Base-by-base conservation (phyloP, 192 early-diverging fungal species). In the Backusella macrospora region DNA sequence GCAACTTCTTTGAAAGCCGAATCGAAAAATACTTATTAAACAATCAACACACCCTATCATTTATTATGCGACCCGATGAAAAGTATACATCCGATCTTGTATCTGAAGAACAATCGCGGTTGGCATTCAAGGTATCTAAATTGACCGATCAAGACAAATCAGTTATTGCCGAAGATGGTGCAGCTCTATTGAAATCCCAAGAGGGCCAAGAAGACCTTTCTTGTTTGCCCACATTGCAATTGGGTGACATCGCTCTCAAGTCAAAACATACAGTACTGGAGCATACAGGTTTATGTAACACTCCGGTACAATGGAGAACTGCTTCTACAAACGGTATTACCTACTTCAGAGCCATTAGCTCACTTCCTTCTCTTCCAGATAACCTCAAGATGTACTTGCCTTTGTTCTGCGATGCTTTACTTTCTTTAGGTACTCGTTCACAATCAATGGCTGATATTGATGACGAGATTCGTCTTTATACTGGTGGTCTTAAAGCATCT, bases 281-380 rank as follows among this genome's bases (percentile, higher is more conserved):
- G 9, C 82, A 87, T 44, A 85, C 72, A 46, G 81, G 77, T 13
- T 63, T 86, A n/a, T 75, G 73, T 45, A 80, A 80, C 9, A 75
- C 85, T 12, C 86, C 89, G 29, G 88, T 94, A 37, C 92, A 95
- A 63, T 92, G 90, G 90, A 85, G 94, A 64, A 83, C 86, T 6
- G 91, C 95, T 0, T 73, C 88, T 4, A 98, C 97, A 43, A 98
- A 98, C 72, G 96, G 94, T 26, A 90, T 98, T 65, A 95, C 95
- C 40, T 98, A 98, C 79, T 83, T 96, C 59, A 85, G 86, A n/a
- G 82, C 89, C 0, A 91, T 91, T 68, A 91, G 91, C 73, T 83
- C 86, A 39, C 73, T 96, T 64, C 84, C 92, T 21, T 78, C 86
- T 4, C 39, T 77, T 21, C 71, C 76, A 14, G 70, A 75, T 38